Evolutionary conservation across 257 asterid species (phyloP).

Genomic region (Solanum bukasovii): DNA sequence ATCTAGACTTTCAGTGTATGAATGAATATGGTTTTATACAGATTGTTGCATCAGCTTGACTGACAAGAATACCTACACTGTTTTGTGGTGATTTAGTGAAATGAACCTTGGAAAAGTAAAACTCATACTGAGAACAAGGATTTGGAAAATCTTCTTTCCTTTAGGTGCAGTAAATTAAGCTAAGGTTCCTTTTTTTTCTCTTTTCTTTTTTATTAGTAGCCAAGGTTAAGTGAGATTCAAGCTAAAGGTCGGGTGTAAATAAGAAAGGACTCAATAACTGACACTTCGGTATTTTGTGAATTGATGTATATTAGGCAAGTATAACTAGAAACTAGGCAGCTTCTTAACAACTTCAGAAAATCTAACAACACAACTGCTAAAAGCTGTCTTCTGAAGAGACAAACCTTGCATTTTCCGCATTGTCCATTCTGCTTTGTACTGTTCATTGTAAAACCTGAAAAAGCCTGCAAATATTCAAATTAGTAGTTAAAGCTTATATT

Average conservation of each 20-base stretch:
- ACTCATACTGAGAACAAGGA: not conserved
- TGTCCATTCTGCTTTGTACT: not conserved
- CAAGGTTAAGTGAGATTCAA: not conserved
- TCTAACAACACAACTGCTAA: not conserved
- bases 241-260: not conserved
- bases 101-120: not conserved
- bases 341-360: not conserved
- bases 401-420: constrained; percentile 29
- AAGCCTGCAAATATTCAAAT: constrained; percentile 24
- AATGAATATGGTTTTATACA: not conserved
- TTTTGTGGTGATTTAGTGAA: not conserved
- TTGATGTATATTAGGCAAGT: not conserved
- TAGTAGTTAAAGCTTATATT: not conserved
- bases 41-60: not conserved
- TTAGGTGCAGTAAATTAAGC: not conserved
- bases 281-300: not conserved
- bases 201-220: not conserved
- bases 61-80: not conserved
- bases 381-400: not conserved
- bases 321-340: not conserved
- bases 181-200: not conserved
- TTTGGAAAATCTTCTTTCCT: not conserved
- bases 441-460: constrained; percentile 15
- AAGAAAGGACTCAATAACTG: not conserved
- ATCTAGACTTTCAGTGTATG: not conserved